Evolutionary conservation across 1,284 basidiomycete genomes (phyloP).

Genomic region (Rhodotorula sp.): DNA sequence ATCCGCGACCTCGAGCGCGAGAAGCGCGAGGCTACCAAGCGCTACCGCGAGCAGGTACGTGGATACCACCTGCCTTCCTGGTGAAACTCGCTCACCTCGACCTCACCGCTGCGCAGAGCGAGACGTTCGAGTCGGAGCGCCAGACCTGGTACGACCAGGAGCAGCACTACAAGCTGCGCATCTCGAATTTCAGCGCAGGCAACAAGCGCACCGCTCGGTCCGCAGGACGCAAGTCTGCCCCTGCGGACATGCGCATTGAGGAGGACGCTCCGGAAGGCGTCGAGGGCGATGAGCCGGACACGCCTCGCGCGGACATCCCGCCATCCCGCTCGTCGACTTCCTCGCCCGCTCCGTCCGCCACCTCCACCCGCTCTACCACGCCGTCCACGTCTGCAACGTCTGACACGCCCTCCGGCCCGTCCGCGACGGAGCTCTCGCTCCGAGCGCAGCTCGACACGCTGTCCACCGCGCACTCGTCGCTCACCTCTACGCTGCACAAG

Average conservation of each 20-base stretch:
- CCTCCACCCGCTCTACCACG: background rate
- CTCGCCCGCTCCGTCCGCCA: background rate
- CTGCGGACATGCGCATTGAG: background rate
- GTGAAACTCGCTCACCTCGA: background rate
- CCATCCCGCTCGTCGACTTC: background rate
- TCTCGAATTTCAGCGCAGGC: conserved; percentile 17
- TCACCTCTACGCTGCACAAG: conserved; percentile 22
- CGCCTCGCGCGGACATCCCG: background rate
- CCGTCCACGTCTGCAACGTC: background rate
- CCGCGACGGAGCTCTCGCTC: conserved; percentile 27
- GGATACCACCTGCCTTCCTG: background rate
- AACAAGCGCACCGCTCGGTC: background rate
- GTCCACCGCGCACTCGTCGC: conserved; percentile 32
- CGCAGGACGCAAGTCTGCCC: background rate
- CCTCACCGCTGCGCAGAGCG: conserved; percentile 23
- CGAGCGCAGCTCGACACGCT: conserved; percentile 34
- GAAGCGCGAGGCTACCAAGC: conserved; percentile 38
- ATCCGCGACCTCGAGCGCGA: conserved; percentile 42
- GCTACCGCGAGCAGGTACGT: conserved; percentile 43
- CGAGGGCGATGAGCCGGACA: background rate
- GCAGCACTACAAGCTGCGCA: conserved; percentile 36
- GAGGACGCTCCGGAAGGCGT: background rate
- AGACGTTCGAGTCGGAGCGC: conserved; percentile 44
- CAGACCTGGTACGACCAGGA: conserved; percentile 45
- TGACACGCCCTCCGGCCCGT: conserved; percentile 4